phyloP scores from a whole-genome alignment of 169 alveolate genomes.

The Ichthyophthirius multifiliis region DNA sequence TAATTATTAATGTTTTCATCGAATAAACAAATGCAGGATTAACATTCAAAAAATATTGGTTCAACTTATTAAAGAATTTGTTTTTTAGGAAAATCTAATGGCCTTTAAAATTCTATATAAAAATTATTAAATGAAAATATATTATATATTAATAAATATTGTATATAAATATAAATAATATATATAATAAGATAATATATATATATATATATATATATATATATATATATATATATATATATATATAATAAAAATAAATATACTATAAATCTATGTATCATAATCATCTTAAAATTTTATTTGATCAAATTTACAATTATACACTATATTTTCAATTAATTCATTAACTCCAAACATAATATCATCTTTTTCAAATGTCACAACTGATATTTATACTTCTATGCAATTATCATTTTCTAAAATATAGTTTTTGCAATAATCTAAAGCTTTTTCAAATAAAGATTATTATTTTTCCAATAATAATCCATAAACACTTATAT shows the following conservation, averaged over 20 bases:
- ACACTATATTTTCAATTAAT: neutral
- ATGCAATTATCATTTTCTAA: neutral
- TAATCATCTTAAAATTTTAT: neutral
- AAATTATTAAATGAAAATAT: too few relatives aligned
- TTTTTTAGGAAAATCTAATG: neutral
- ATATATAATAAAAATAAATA: neutral
- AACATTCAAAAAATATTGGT: neutral
- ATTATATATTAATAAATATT: too few relatives aligned
- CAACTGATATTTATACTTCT: neutral
- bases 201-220: too few relatives aligned
- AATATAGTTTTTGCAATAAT: neutral
- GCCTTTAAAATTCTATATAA: neutral
- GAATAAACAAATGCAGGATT: neutral
- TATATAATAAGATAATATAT: too few relatives aligned
- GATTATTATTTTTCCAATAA: neutral
- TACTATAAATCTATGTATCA: neutral
- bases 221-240: neutral
- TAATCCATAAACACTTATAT: neutral
- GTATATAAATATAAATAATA: too few relatives aligned
- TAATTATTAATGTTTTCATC: neutral
- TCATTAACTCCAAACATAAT: constrained; percentile 1
- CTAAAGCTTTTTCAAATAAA: neutral
- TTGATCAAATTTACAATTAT: neutral
- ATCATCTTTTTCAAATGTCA: neutral
- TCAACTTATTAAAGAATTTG: neutral